These are phyloP conservation scores for Nannizzia gypsea DNA, from an alignment of 2,329 filamentous ascomycete genomes.

Conservation along the genomic window DNA sequence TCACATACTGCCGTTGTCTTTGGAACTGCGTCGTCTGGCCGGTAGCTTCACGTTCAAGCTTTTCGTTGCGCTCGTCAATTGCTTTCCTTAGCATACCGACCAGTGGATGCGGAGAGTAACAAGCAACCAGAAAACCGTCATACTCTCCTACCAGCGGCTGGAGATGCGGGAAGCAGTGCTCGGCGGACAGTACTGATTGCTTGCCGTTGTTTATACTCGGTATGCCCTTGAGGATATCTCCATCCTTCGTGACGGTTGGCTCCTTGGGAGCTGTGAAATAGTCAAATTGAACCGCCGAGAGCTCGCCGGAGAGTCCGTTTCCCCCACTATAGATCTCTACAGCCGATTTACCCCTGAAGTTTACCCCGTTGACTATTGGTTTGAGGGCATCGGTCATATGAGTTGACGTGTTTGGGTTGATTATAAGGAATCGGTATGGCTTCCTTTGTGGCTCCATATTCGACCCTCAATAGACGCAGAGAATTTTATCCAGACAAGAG, in stretches of 20 bases:
- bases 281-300: constrained; percentile 25
- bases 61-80: constrained; percentile 22
- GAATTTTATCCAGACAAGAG: neutral
- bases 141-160: constrained; percentile 32
- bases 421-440: constrained; percentile 26
- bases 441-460: neutral
- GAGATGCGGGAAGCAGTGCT: constrained; percentile 49
- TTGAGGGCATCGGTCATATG: constrained; percentile 34
- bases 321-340: neutral
- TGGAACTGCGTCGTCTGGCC: neutral
- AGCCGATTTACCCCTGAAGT: constrained; percentile 16
- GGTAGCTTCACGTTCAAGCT: constrained; percentile 3
- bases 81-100: constrained; percentile 49
- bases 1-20: constrained; percentile 45
- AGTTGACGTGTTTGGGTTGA: constrained; percentile 37
- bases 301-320: neutral
- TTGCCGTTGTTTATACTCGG: constrained; percentile 65
- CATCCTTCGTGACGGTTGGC: constrained; percentile 21
- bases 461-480: neutral
- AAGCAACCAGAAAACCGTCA: constrained; percentile 75
- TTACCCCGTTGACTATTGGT: constrained; percentile 29
- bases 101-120: constrained; percentile 75
- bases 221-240: constrained; percentile 39
- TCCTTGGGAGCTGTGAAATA: constrained; percentile 30
- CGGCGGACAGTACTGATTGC: constrained; percentile 53